Percentiles rank a stretch among this genome's conserved stretches.
Conservation (phyloP, 2,329 filamentous ascomycete species). For the Chaetomium olivaceum region DNA sequence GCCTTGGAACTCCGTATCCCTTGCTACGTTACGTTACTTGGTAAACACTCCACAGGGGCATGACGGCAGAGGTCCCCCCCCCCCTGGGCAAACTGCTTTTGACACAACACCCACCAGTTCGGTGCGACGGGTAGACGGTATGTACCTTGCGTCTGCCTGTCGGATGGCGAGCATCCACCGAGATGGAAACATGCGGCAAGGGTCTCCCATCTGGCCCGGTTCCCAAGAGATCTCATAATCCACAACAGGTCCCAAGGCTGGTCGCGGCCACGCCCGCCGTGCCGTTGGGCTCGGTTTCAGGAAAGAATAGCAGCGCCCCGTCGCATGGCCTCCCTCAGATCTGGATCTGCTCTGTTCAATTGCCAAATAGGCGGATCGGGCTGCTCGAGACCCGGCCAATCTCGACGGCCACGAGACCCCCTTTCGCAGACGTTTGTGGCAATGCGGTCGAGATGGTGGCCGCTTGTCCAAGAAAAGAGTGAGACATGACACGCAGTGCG, state of each 20-base stretch:
- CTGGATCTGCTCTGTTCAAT: slow-evolving; percentile 3
- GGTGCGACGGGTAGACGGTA: slow-evolving; percentile 8
- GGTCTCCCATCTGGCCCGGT: slow-evolving; percentile 3
- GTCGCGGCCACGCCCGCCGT: slow-evolving; percentile 14
- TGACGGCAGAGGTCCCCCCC: neutral
- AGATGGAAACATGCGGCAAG: slow-evolving; percentile 30
- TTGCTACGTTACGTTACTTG: neutral
- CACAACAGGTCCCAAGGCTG: neutral
- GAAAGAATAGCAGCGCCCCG: slow-evolving; percentile 34
- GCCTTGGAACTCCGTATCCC: neutral
- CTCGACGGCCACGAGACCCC: slow-evolving; percentile 46
- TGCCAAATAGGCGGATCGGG: slow-evolving; percentile 17
- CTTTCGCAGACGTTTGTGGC: slow-evolving; percentile 42
- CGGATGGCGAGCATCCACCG: slow-evolving; percentile 17
- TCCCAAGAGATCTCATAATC: slow-evolving; percentile 5
- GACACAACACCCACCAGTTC: slow-evolving; percentile 16
- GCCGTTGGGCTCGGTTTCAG: slow-evolving; percentile 33
- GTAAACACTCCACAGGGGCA: too few relatives aligned
- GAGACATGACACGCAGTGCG: slow-evolving; percentile 51
- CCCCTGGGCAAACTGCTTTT: slow-evolving; percentile 16
- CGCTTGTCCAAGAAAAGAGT: slow-evolving; percentile 45
- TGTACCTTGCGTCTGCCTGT: slow-evolving; percentile 22
- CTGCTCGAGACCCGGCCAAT: slow-evolving; percentile 37
- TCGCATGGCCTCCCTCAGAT: slow-evolving; percentile 11
- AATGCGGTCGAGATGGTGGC: slow-evolving; percentile 37